Evolutionary conservation across 768 basidiomycete genomes (phyloP), one percentile per base, ranked within the genome.

Genomic region (Gelatoporia subvermispora): DNA sequence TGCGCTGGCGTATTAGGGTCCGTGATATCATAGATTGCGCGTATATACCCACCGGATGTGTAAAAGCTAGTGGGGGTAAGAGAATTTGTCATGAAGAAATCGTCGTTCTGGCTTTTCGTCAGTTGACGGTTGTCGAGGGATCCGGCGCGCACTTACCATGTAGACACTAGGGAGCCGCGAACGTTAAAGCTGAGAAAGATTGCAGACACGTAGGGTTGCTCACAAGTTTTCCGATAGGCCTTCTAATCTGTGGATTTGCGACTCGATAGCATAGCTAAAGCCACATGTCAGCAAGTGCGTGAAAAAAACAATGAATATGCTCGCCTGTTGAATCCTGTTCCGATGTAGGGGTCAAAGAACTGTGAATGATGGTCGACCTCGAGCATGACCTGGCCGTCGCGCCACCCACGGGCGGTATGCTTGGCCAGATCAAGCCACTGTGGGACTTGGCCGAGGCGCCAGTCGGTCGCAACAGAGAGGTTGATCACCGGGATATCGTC

Each of bases 401-500:
- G 41, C 66, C 63, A 60, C 34, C 35, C 35, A 3, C 35, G 20
- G 23, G 22, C 23, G 11, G 43, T 44, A 15, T 52, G 24, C 34
- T 55, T 48, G 17, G 45, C 39, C 28, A 65, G 49, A 20, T 68
- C 59, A 10, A 71, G 61, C 71, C 72, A 74, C 43, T 68, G 71
- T 5, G 72, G 72, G 3, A 70, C 56, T 38, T 71, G 66, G 8
- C 70, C 70, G 2, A 70, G 58, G 24, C 69, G 54, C 53, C 60
- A 61, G 21, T 35, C n/a, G 4, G 51, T 49, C n/a, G 50, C 45
- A 21, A 46, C 17, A 4, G 48, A 47, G 7, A 41, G 37, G 13
- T 42, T 21, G 25, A 50, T 17, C 17, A 24, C 43, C 2, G 51
- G 48, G 25, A 44, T 45, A n/a, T 45, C n/a, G 8, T 38, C 41